phyloP scores from a whole-genome alignment of 73 alveolate species.

The Tetrahymena thermophila region DNA sequence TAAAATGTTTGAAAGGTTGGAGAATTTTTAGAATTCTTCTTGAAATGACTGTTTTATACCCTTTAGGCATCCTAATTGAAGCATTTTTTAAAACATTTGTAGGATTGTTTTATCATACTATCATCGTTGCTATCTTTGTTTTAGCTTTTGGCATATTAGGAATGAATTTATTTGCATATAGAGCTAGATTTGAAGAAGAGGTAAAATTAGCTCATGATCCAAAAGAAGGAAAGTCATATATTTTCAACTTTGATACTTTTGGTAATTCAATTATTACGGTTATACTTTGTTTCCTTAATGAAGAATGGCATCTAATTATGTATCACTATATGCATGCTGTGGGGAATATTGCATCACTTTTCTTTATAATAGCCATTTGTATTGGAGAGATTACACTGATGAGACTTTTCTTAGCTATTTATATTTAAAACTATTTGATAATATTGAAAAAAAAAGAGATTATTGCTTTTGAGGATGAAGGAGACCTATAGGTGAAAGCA shows the following conservation, averaged over 20 bases:
- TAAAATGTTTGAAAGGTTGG: background rate
- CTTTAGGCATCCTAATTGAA: background rate
- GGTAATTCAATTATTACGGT: background rate
- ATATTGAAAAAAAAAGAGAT: background rate
- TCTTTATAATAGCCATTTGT: background rate
- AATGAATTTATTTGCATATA: background rate
- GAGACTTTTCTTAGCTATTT: background rate
- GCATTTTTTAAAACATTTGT: background rate
- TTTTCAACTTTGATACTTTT: background rate
- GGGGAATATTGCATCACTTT: background rate
- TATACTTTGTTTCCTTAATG: background rate
- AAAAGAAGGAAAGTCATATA: background rate
- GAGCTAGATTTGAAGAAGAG: background rate
- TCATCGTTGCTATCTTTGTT: background rate
- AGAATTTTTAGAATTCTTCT: background rate
- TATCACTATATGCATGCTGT: background rate
- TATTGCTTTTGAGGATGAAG: background rate
- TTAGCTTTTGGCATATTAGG: background rate
- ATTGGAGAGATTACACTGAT: background rate
- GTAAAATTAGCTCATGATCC: background rate
- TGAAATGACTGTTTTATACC: background rate
- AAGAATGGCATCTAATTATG: background rate
- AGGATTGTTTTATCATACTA: background rate
- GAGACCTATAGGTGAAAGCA: background rate
- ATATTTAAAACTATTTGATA: background rate